These are phyloP conservation scores for Viola odorata DNA, from an alignment of 345 rosid species.

Conservation along the genomic window DNA sequence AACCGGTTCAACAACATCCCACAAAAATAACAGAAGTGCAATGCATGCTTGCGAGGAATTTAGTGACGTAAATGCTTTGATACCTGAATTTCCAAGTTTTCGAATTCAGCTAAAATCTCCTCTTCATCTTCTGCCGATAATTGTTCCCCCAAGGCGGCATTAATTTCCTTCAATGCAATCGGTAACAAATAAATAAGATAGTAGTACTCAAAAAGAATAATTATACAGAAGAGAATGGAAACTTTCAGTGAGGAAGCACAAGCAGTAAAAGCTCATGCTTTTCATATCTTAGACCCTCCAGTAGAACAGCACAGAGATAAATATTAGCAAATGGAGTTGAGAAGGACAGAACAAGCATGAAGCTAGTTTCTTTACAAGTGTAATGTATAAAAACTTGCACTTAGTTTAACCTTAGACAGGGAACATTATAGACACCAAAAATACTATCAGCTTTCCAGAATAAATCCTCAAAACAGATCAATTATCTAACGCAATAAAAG, in stretches of 20 bases:
- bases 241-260: background rate
- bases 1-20: constrained; percentile 1
- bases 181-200: background rate
- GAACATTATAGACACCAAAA: too few relatives aligned
- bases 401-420: too few relatives aligned
- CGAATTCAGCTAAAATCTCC: constrained; percentile 90
- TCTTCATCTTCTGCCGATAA: constrained; percentile 92
- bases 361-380: too few relatives aligned
- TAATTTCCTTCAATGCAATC: constrained; percentile 58
- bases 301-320: background rate
- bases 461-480: too few relatives aligned
- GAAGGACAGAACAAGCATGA: too few relatives aligned
- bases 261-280: background rate
- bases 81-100: constrained; percentile 78
- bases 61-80: background rate
- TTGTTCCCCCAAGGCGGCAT: constrained; percentile 85
- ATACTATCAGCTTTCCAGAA: too few relatives aligned
- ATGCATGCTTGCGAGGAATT: background rate
- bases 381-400: too few relatives aligned
- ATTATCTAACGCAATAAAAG: too few relatives aligned
- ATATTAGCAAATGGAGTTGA: too few relatives aligned
- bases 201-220: background rate
- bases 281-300: background rate
- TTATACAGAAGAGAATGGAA: background rate
- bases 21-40: background rate